These are phyloP conservation scores for Diaporthe ilicicola DNA, from an alignment of 2,329 filamentous ascomycete species.

Conservation along the genomic window DNA sequence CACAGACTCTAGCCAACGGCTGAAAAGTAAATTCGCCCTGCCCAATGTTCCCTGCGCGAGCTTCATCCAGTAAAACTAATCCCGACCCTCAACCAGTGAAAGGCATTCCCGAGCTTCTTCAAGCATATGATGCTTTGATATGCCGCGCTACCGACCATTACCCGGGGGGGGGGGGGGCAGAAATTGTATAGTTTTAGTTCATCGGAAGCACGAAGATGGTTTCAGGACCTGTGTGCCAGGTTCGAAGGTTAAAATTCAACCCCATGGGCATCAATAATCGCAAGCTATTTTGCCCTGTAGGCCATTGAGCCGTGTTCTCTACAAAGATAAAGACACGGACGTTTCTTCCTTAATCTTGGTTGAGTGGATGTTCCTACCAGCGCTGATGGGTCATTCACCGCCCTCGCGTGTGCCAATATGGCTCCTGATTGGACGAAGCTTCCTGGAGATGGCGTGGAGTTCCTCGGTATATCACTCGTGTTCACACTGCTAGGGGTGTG, in stretches of 20 bases:
- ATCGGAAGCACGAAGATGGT: not conserved
- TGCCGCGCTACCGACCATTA: not conserved
- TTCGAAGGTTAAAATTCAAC: conserved; percentile 2
- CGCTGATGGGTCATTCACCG: not conserved
- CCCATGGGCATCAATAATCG: not conserved
- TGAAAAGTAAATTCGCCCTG: not conserved
- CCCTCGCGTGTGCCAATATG: not conserved
- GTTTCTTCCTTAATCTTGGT: not conserved
- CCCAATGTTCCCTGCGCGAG: not conserved
- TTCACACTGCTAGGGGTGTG: not conserved
- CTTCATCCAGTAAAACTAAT: no score
- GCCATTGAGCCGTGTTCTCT: not conserved
- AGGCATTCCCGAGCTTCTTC: not conserved
- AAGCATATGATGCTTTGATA: no score
- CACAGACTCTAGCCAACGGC: not conserved
- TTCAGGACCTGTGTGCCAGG: conserved; percentile 8
- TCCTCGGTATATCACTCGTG: not conserved
- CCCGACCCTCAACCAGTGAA: not conserved
- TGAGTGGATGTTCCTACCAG: no score
- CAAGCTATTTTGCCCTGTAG: not conserved
- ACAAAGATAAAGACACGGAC: not conserved
- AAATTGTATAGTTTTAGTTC: conserved; percentile 1
- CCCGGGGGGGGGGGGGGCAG: not conserved
- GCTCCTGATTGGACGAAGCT: conserved; percentile 7
- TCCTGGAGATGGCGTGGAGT: conserved; percentile 1